Base-by-base conservation (phyloP, 2,329 filamentous ascomycete genomes). In the Pseudocercospora fuligena region DNA sequence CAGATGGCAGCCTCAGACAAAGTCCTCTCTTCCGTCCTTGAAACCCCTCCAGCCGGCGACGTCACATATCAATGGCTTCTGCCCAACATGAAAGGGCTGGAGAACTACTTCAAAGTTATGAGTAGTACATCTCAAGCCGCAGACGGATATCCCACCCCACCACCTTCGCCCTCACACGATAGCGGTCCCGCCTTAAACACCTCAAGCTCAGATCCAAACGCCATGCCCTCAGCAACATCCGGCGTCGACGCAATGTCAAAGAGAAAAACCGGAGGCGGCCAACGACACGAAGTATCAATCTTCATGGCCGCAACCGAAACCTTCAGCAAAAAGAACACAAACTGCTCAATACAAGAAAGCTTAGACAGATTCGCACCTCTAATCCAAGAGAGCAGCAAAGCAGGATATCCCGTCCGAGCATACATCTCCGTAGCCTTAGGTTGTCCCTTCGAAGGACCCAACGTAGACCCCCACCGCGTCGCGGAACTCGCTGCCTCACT, bases 1-100 rank as follows among this genome's bases (percentile, higher is more conserved):
- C 93, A 95, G 84, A 94, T 94, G 92, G 89, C 89, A 70, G 90
- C 92, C 74, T 94, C 92, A 1, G 86, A 87, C 75, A 85, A 91
- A 47, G 92, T 95, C 56, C 85, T 95, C 64, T 81, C 90, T 69
- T 87, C 92, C 73, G 82, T 93, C 61, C 83, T 93, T 12, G 79
- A 85, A 49, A 80, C 82, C 40, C 85, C 86, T 16, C 85, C 88
- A 7, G 75, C 82, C 23, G 85, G 89, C 3, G 74, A 82, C 14
- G 84, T 94, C 60, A 89, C 88, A 29, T 95, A 93, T 77, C 91
- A 92, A 66, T 95, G 93, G 82, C 87, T 96, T 4, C 88, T 91
- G 0, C 92, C 92, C 36, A 96, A 96, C 74, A 82, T 82, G 68
- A 91, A 90, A 77, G 92, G 92, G 36, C 80, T 94, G 16, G 84